Evolutionary conservation across 163 green algal genomes (phyloP).

Genomic region (Scenedesmus sp.): DNA sequence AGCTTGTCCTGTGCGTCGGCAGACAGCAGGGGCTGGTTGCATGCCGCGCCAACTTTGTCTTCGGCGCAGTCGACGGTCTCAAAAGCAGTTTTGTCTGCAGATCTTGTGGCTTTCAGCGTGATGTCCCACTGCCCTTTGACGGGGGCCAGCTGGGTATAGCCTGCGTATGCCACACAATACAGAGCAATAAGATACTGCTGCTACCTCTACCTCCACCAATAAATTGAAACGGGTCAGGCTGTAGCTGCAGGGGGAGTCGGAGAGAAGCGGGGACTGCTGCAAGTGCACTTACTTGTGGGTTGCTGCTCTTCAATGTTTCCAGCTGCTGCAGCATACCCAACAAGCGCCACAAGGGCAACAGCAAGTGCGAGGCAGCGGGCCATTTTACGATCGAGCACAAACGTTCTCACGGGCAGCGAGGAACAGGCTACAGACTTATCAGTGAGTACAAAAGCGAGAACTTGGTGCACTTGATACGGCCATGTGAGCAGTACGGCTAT

Average conservation of each 20-base stretch:
- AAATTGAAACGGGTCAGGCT: no score
- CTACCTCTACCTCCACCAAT: background rate
- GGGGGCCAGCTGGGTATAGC: conserved; percentile 43
- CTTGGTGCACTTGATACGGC: background rate
- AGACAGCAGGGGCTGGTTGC: conserved; percentile 48
- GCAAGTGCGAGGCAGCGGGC: background rate
- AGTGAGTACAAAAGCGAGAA: background rate
- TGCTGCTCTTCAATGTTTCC: conserved; percentile 20
- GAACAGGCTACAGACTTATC: background rate
- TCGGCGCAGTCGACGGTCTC: background rate
- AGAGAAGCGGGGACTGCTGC: background rate
- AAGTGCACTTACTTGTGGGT: conserved; percentile 23
- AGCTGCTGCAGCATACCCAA: conserved; percentile 3
- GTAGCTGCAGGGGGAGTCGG: background rate
- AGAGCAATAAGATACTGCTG: background rate
- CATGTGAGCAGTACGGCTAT: conserved; percentile 17
- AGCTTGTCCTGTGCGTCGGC: conserved; percentile 52
- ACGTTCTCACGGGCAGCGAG: background rate
- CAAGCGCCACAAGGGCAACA: background rate
- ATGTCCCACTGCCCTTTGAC: conserved; percentile 51
- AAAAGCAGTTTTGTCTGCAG: conserved; percentile 27
- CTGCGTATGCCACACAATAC: background rate
- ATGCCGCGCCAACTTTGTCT: background rate
- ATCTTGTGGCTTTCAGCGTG: conserved; percentile 23
- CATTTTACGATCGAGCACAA: background rate